Evolutionary conservation across 495 filamentous ascomycete species (phyloP).

Genomic region (Hypoxylon trugodes): DNA sequence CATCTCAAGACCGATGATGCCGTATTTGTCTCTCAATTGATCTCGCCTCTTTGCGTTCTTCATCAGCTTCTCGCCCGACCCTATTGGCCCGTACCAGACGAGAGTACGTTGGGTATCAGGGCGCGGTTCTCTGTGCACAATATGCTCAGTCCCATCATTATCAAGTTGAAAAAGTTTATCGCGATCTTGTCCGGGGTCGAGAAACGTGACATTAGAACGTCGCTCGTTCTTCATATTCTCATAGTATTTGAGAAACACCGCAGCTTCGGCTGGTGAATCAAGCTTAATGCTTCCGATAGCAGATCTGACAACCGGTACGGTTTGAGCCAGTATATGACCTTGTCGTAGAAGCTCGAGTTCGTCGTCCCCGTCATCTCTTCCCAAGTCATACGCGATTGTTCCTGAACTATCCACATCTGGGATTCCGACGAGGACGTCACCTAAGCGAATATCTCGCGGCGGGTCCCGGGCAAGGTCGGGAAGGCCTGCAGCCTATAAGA

Average conservation of each 20-base stretch:
- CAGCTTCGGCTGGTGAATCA: slow-evolving; percentile 5
- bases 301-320: slow-evolving; percentile 35
- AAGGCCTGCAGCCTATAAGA: slow-evolving; percentile 11
- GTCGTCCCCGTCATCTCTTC: slow-evolving; percentile 29
- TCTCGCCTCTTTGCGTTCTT: slow-evolving; percentile 38
- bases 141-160: slow-evolving; percentile 5
- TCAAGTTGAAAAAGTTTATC: slow-evolving; percentile 30
- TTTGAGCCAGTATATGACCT: slow-evolving; percentile 36
- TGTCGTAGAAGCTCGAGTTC: slow-evolving; percentile 36
- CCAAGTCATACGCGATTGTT: slow-evolving; percentile 43
- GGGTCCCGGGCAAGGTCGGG: slow-evolving; percentile 30
- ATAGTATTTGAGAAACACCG: slow-evolving; percentile 35
- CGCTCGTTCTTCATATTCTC: slow-evolving; percentile 31
- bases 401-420: slow-evolving; percentile 26
- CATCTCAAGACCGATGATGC: slow-evolving; percentile 43
- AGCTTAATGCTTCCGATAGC: slow-evolving; percentile 38
- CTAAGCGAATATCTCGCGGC: slow-evolving; percentile 50
- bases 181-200: slow-evolving; percentile 40
- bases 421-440: slow-evolving; percentile 49
- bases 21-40: slow-evolving; percentile 37
- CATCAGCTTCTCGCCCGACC: slow-evolving; percentile 43
- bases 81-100: slow-evolving; percentile 46
- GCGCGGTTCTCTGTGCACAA: slow-evolving; percentile 24
- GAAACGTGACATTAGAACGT: slow-evolving; percentile 26
- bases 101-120: slow-evolving; percentile 24